A percentile compares a stretch with the other conserved stretches of the same genome.
These are phyloP conservation scores for Pestalotiopsis sp. DNA, from an alignment of 2,329 filamentous ascomycete genomes.

Conservation along the genomic window DNA sequence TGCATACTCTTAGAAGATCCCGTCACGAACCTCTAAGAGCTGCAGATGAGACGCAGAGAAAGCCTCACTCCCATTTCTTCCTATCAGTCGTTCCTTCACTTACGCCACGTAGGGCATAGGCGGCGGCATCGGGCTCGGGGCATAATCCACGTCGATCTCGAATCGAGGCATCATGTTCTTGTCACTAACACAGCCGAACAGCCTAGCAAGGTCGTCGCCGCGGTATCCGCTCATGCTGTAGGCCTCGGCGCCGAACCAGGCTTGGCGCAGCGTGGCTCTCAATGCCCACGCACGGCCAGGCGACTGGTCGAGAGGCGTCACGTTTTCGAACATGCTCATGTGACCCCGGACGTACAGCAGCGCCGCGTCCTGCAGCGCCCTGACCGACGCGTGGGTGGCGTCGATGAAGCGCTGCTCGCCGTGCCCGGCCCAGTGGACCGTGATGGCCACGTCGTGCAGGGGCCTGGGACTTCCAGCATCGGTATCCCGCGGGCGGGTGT, in stretches of 20 bases:
- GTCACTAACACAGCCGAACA: slow-evolving; percentile 25
- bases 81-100: too few relatives aligned
- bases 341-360: slow-evolving; percentile 25
- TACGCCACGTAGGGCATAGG: neutral
- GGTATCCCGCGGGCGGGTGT: neutral
- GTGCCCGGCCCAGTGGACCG: slow-evolving; percentile 29
- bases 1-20: too few relatives aligned
- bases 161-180: slow-evolving; percentile 27
- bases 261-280: slow-evolving; percentile 24
- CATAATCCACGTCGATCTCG: slow-evolving; percentile 29
- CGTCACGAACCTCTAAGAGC: neutral
- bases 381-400: slow-evolving; percentile 23
- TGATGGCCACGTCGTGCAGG: slow-evolving; percentile 28
- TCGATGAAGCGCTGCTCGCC: slow-evolving; percentile 29
- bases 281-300: slow-evolving; percentile 14
- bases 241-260: slow-evolving; percentile 25
- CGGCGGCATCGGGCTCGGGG: neutral
- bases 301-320: slow-evolving; percentile 10
- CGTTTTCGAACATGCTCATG: slow-evolving; percentile 17
- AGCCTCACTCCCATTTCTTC: neutral
- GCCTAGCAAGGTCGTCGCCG: slow-evolving; percentile 30
- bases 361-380: slow-evolving; percentile 27
- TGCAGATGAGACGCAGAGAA: neutral
- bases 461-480: neutral
- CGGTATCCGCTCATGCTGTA: slow-evolving; percentile 33